Conservation (phyloP, 2,329 filamentous ascomycete genomes). For the Teratosphaeria viscida region DNA sequence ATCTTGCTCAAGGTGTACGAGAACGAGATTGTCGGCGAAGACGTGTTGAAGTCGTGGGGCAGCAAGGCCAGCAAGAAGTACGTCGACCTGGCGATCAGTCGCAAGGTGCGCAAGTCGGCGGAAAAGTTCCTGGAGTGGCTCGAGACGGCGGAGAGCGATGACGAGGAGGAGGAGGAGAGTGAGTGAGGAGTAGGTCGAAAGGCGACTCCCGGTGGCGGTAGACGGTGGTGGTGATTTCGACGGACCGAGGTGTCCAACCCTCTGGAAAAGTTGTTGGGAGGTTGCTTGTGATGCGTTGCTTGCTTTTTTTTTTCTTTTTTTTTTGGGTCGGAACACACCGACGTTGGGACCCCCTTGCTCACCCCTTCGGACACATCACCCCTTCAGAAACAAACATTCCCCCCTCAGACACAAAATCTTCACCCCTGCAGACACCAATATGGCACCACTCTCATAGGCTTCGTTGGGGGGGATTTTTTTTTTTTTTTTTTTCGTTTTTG, state of each 20-base stretch:
- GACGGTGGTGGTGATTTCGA: not conserved
- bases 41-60: slow-evolving; percentile 83
- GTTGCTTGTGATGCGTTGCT: not conserved
- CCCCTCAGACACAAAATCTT: too few relatives aligned
- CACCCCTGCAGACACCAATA: not conserved
- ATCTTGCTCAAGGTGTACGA: slow-evolving; percentile 87
- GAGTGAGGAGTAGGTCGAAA: slow-evolving; percentile 5
- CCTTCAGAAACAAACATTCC: not conserved
- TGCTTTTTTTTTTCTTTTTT: not conserved
- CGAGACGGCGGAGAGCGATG: slow-evolving; percentile 16
- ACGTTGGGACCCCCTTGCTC: not conserved
- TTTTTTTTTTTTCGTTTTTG: not conserved
- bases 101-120: slow-evolving; percentile 90
- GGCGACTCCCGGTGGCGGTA: not conserved
- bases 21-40: slow-evolving; percentile 78
- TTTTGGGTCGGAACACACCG: not conserved
- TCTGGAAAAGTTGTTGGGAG: not conserved
- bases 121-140: slow-evolving; percentile 80
- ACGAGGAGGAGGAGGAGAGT: slow-evolving; percentile 19
- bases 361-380: not conserved
- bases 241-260: not conserved
- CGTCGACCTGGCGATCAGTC: slow-evolving; percentile 76
- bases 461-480: too few relatives aligned
- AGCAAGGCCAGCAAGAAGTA: slow-evolving; percentile 98
- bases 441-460: not conserved